Evolutionary conservation across 306 rosid species (phyloP), one percentile per base, ranked within the genome.

Genomic region (Datisca glomerata): DNA sequence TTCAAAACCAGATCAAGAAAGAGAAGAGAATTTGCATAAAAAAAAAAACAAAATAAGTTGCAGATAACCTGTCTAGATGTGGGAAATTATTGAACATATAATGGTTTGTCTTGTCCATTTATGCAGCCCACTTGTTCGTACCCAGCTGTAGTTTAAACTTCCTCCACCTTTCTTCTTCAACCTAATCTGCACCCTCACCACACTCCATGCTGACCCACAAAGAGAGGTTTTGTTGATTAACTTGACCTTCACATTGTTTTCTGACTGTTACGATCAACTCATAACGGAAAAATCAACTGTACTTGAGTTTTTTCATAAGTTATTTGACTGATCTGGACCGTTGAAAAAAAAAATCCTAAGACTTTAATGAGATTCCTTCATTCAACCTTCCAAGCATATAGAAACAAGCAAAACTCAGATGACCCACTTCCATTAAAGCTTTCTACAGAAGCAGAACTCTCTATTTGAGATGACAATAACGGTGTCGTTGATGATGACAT

Each of bases 321-420:
- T n/a, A n/a, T n/a, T n/a, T n/a, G n/a, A n/a, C 13, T 45, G 1
- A 3, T 45, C 36, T 45, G 50, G n/a, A n/a, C n/a, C n/a, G n/a
- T n/a, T n/a, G n/a, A n/a, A n/a, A n/a, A n/a, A n/a, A 57, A 36
- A 33, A 68, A 43, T 58, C 12, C 21, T 0, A n/a, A n/a, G n/a
- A n/a, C n/a, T n/a, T n/a, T n/a, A n/a, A n/a, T n/a, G n/a, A n/a
- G n/a, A 2, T n/a, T 21, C 36, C 45, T 22, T 73, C 65, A 80
- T 44, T 80, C 96, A 40, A 64, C 76, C 46, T 77, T 80, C 96
- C 96, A 85, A 65, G 96, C 96, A 68, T 77, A 80, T 32, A 85
- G 80, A 77, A 80, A 80, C 74, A 85, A 57, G 61, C 74, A 71
- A 60, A 85, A 85, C 58, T 85, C 89, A 6, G 93, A 80, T 29